Evolutionary conservation across 108 stramenopile species (phyloP), one percentile per base, ranked within the genome.

Genomic region (Skeletonema marinoi): DNA sequence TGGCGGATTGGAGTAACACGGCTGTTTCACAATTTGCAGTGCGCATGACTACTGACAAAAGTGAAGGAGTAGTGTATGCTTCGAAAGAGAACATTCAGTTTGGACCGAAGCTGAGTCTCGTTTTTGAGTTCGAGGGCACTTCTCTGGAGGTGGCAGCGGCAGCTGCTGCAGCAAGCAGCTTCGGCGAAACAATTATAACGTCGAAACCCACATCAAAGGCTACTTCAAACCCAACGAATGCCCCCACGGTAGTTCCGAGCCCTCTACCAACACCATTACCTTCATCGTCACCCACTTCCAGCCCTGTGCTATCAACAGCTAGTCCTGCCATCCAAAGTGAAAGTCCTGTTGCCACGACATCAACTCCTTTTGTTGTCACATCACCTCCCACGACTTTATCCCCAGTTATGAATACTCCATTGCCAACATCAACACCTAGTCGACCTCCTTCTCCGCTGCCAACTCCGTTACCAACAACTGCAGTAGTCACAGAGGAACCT

Each of bases 41-140:
- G 29, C 59, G 68, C n/a, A 58, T 81, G 7, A 69, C 73, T 38
- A 81, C 80, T 19, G 38, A 81, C 66, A 63, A 33, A 25, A 50
- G 61, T 4, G 73, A 81, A 54, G 80, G 80, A 39, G 68, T 81
- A 3, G 74, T 81, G 21, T 81, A 74, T 30, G 54, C 38, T 4
- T 63, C 60, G n/a, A 81, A 74, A 54, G 80, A 81, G 58, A 10
- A 60, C 59, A 21, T n/a, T 21, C 14, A 46, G 25, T 73, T 66
- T 25, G 66, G 63, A 9, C 80, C 80, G 12, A 42, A 65, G 39
- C 50, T 81, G 68, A 36, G 51, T 56, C 71, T 81, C 72, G n/a
- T 42, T 21, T 81, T 81, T 65, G 30, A 36, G 63, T 35, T 64
- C 10, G 10, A 56, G 21, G 54, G 54, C 25, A 56, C 54, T 56